Base-by-base conservation (phyloP, 78 protist species). In the Dictyostelium purpureum region DNA sequence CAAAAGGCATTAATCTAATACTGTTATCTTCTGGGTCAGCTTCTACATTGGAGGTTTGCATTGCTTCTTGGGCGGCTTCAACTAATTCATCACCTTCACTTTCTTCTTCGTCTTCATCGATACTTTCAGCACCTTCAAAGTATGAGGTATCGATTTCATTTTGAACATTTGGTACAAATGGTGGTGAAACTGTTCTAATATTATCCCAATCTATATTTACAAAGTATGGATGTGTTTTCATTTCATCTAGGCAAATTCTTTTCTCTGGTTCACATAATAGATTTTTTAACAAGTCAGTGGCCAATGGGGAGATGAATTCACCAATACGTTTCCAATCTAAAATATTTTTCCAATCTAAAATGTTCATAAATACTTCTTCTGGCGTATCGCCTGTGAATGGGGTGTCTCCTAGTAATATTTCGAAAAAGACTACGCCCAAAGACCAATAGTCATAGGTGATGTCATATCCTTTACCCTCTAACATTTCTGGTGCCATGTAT, bases 361-460 rank as follows among this genome's bases (percentile, higher is more conserved):
- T 88, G 70, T 94, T 94, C 67, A 43, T 63, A 4, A 95, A 94
- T 40, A 96, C 93, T 14, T 94, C 94, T 73, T 95, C 73, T 12
- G 96, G 95, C 0, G 97, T 85, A 56, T 96, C 97, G 1, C 82
- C 97, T 49, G 76, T 87, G 71, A 96, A 96, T 19, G 98, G 98
- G 26, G 98, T 92, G 24, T 67, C 90, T 47, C 97, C 97, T 18
- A 91, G 35, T 16, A 96, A n/a, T 69, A 96, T 79, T 63, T 96
- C 97, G 71, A 87, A 96, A 7, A 77, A 57, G 24, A 96, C 67
- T 19, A 51, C 59, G 21, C 98, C 98, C 47, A 96, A 76, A 5
- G 98, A 88, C 99, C 99, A 98, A 90, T 78, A 96, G 54, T 98
- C 99, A 59, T 97, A 98, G 2, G 92, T 87, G 11, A 66, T n/a